Evolutionary conservation across 2,329 filamentous ascomycete genomes (phyloP).

Genomic region (Monilinia aucupariae): DNA sequence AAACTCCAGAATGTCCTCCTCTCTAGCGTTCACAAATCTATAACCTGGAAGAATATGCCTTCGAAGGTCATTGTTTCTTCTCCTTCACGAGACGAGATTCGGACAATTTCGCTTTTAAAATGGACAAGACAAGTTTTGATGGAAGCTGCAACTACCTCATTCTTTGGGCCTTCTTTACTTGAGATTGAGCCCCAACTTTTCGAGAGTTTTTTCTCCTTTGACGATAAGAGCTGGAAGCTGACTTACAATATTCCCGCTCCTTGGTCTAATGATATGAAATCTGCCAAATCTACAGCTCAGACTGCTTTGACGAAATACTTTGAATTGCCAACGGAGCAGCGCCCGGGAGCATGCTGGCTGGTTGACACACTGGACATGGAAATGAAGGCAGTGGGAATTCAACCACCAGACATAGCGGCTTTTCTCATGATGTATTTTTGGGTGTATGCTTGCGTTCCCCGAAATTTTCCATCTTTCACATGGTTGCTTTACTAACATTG

Average conservation of each 20-base stretch:
- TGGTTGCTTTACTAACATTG: not conserved
- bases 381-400: not conserved
- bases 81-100: not conserved
- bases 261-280: constrained; percentile 7
- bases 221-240: constrained; percentile 11
- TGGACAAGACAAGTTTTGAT: constrained; percentile 1
- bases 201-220: constrained; percentile 2
- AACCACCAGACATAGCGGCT: not conserved
- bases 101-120: constrained; percentile 6
- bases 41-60: no score
- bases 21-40: not conserved
- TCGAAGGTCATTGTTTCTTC: not conserved
- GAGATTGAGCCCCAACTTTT: constrained; percentile 4
- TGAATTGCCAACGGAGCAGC: no score
- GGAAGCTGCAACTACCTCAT: not conserved
- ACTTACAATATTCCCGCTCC: constrained; percentile 11
- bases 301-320: no score
- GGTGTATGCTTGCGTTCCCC: no score
- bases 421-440: not conserved
- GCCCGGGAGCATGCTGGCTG: no score
- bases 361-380: not conserved
- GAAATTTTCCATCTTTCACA: not conserved
- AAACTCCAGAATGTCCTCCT: not conserved
- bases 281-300: no score
- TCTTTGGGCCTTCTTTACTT: constrained; percentile 12